Evolutionary conservation across 345 rosid species (phyloP), one percentile per base, ranked within the genome.

Genomic region (Eucalyptus leucophloia): DNA sequence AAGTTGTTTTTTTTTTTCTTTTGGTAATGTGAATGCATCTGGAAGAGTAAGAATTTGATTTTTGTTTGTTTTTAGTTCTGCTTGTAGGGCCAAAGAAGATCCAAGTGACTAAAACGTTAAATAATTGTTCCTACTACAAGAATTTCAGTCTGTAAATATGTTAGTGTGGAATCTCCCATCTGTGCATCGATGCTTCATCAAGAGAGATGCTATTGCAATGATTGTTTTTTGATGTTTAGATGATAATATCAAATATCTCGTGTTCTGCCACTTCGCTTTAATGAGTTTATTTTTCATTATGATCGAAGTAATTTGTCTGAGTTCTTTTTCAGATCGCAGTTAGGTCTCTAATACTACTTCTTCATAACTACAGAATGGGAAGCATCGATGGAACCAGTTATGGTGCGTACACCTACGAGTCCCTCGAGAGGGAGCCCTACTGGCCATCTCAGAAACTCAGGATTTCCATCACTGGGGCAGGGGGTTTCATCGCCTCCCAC

Each of bases 401-500:
- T 89, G 99, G 99, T 24, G 95, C 95, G 15, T 97, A 95, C 95
- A 98, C 99, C 89, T 96, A 96, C 90, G 95, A 94, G 92, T 91
- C 90, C 87, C 96, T 98, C 18, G 98, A 95, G 92, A 96, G 98
- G 91, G 98, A 97, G 90, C 97, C 92, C 44, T 97, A 98, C 92
- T 98, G 99, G 99, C 98, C 99, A 8, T 94, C 98, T 12, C 96
- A 95, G 92, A 96, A 96, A 88, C 98, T 97, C 30, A 93, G 93
- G 86, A 95, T 97, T 77, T 97, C 99, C 26, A 92, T 98, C 28
- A 98, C 99, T 4, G 98, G 99, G 3, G 97, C 99, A 16, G 99
- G 99, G 45, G 99, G 99, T 44, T 98, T 98, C 92, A 98, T 98
- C 26, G 99, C 98, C 34, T 97, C 99, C 67, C 99, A 97, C 95